Base-by-base conservation (phyloP, 2,329 filamentous ascomycete species). In the Cladophialophora immunda region DNA sequence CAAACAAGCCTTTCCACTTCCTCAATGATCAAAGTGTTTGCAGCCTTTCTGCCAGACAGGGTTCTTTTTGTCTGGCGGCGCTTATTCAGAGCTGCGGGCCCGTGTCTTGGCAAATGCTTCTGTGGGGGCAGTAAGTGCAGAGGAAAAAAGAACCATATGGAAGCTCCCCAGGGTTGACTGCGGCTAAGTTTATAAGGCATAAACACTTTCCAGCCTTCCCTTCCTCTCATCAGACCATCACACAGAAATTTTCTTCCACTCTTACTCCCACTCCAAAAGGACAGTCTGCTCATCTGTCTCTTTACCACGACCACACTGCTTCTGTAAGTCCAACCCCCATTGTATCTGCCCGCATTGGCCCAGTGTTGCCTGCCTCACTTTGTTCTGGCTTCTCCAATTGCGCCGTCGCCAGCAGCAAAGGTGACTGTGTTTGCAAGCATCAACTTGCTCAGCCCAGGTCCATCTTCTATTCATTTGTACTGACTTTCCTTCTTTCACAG, bases 401-500 rank as follows among this genome's bases (percentile, higher is more conserved):
- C 36, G 41, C 29, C 57, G 27, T 27, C 27, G 30, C 19, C 25
- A 1, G 45, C 22, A 27, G 45, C 22, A 50, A 50, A 3, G 22
- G 19, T 13, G 19, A 50, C 8, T 13, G 45, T 13, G 19, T 25
- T 50, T 50, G 7, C 45, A 50, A 25, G 45, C 19, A 15, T 50
- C 8, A 9, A 38, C 34, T 58, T 22, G 32, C 13, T 38, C 30
- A 17, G 22, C 30, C 17, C 22, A 29, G n/a, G 41, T n/a, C 47
- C 47, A 61, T 60, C 29, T 32, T 32, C 17, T n/a, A 34, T 53
- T 50, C 64, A 61, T 27, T 36, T 30, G 29, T 34, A 60, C 67
- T 69, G 45, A 62, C 59, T 58, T 32, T 29, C 53, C 29, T n/a
- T 36, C 17, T 58, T 22, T 38, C 58, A 17, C 61, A 68, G 70